phyloP scores from a whole-genome alignment of 2,329 filamentous ascomycete genomes.

The Aureobasidium namibiae region DNA sequence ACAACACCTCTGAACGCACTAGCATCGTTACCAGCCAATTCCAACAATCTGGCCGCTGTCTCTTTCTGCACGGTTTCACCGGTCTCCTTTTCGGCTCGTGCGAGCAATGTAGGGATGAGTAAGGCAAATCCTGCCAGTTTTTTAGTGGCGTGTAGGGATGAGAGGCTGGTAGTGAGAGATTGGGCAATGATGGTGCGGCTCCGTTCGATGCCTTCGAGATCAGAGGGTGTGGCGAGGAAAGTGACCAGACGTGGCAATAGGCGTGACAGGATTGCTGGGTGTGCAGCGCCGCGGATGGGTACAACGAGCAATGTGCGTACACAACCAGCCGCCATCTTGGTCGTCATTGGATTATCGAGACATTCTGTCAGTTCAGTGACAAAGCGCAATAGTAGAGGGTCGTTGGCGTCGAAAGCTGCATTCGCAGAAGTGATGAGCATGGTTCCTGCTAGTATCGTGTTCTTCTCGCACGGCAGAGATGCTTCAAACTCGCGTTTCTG shows the following conservation, averaged over 20 bases:
- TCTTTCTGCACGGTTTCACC: slow-evolving; percentile 52
- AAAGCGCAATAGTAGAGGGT: slow-evolving; percentile 55
- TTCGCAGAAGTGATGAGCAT: slow-evolving; percentile 79
- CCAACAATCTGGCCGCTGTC: slow-evolving; percentile 67
- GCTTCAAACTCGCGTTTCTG: slow-evolving; percentile 69
- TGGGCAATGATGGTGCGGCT: slow-evolving; percentile 64
- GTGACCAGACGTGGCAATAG: slow-evolving; percentile 66
- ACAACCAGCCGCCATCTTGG: slow-evolving; percentile 85
- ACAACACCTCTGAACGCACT: slow-evolving; percentile 66
- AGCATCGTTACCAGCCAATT: slow-evolving; percentile 71
- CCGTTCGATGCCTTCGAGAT: slow-evolving; percentile 70
- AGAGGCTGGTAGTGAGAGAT: slow-evolving; percentile 66
- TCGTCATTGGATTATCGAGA: slow-evolving; percentile 70
- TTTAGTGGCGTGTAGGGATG: slow-evolving; percentile 31
- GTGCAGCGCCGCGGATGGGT: slow-evolving; percentile 49
- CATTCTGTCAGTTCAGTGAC: slow-evolving; percentile 79
- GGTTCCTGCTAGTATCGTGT: slow-evolving; percentile 78
- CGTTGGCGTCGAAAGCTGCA: slow-evolving; percentile 58
- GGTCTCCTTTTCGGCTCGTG: slow-evolving; percentile 50
- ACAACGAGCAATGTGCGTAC: slow-evolving; percentile 69
- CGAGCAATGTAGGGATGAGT: slow-evolving; percentile 70
- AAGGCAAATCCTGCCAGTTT: slow-evolving; percentile 60
- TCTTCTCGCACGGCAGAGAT: slow-evolving; percentile 84
- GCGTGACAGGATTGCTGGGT: slow-evolving; percentile 62
- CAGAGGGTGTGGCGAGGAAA: slow-evolving; percentile 57